phyloP scores from a whole-genome alignment of 129 eudicot species.

The Arctium minus region DNA sequence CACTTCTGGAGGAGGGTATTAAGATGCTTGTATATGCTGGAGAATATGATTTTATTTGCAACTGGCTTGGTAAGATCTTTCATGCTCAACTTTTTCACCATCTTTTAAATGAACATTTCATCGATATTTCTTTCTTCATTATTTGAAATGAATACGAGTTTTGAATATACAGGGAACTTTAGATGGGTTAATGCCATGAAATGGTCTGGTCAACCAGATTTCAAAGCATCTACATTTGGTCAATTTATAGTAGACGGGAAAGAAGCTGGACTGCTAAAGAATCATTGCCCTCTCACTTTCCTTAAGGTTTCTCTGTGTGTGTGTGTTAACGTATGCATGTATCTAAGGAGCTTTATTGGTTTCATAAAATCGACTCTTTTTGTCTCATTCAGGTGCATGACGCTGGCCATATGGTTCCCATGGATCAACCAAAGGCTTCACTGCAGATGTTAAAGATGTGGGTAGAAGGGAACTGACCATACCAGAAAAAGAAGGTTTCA shows the following conservation, averaged over 20 bases:
- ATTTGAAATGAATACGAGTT: neutral
- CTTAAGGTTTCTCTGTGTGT: conserved; percentile 37
- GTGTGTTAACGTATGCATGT: neutral
- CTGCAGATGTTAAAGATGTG: conserved; percentile 69
- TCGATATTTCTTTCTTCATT: neutral
- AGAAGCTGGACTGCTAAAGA: conserved; percentile 46
- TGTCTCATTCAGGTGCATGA: conserved; percentile 37
- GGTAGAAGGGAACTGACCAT: conserved; percentile 43
- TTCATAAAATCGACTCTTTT: neutral
- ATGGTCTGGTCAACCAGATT: conserved; percentile 66
- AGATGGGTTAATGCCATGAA: conserved; percentile 72
- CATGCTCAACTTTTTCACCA: neutral
- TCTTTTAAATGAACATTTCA: neutral
- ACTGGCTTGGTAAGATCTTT: conserved; percentile 62
- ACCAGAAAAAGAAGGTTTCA: neutral
- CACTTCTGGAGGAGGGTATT: conserved; percentile 63
- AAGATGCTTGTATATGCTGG: conserved; percentile 68
- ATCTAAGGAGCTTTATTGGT: neutral
- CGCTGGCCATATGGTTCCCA: conserved; percentile 82
- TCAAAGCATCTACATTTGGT: conserved; percentile 28
- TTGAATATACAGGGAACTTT: conserved; percentile 47
- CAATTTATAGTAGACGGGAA: conserved; percentile 47
- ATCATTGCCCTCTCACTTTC: conserved; percentile 60
- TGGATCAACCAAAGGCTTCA: conserved; percentile 77
- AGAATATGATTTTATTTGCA: conserved; percentile 69